Evolutionary conservation across 495 filamentous ascomycete genomes (phyloP), one percentile per base, ranked within the genome.

Genomic region (Aeminium ludgeri): DNA sequence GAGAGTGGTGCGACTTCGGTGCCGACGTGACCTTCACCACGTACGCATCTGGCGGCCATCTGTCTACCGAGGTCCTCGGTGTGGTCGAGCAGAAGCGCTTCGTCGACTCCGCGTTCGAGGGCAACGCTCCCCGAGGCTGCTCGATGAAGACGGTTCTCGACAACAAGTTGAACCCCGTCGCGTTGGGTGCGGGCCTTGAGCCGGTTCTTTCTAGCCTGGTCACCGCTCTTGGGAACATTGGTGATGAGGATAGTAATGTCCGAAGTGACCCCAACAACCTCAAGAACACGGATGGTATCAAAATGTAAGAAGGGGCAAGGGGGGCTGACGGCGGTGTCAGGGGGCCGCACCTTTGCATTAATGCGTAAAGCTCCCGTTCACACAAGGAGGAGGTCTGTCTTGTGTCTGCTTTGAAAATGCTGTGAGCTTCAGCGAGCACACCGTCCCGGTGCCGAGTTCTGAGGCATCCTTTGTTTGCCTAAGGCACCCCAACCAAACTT

Each of bases 41-140:
- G 3, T 36, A 11, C 23, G 41, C 19, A 4, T 15, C 7, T 17
- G 41, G 41, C 27, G 41, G 41, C 4, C 41, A 43, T 36, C 7
- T 20, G 7, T 36, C 32, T 3, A 37, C 41, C 3, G 41, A 37
- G 32, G n/a, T 36, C 23, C 12, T 37, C 10, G 41, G 41, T n/a
- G 16, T 43, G 6, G 17, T 33, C 7, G 27, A n/a, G 19, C 10
- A 31, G 6, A 10, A 36, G 3, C 10, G n/a, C 3, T 43, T 43
- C 23, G 33, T 36, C 10, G 19, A 17, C 8, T 7, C 30, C 6
- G 34, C 36, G n/a, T 45, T 45, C 19, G 28, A 7, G 8, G 42
- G 35, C 11, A 45, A 20, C 11, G 25, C 25, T 17, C 6, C 20
- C 25, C 30, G 12, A 2, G 42, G 42, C 2, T 45, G 42, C 35